Base-by-base conservation (phyloP, 1,139 yeast genomes). In the Zygoascus meyerae region DNA sequence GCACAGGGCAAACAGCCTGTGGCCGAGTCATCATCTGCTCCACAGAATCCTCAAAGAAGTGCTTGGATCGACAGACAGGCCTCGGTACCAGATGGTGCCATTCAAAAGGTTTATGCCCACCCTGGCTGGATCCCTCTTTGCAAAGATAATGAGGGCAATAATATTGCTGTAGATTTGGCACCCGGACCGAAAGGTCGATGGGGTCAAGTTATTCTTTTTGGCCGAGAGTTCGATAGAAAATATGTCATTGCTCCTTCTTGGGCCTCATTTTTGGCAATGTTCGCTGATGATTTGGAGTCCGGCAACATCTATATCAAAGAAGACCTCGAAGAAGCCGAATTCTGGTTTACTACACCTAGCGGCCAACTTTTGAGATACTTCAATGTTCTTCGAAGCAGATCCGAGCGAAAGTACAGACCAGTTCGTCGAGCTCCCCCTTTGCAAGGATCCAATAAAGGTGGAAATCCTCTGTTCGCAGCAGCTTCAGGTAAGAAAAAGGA, bases 101-200 rank as follows among this genome's bases (percentile, higher is more conserved):
- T 89, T 30, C 86, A 84, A 59, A 72, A 75, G 2, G 79, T 78
- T 1, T 90, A 86, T 67, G 92, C 96, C 2, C 89, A 87, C 63
- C 81, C 87, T 5, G 79, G 77, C 60, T 90, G 97, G 97, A 82
- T 90, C 47, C 97, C 97, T 1, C 66, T 90, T 39, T 78, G 87
- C 16, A 86, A 95, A 10, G 97, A 90, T 63, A 81, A 79, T 50
- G 82, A 85, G 9, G 97, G 97, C 15, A 90, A 90, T 67, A 87
- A 87, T 61, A 81, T 90, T 46, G 97, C 90, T 42, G 73, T 90
- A 11, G 97, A 90, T 65, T 72, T 90, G 51, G 84, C 92, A 2
- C 97, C 97, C 1, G 95, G 86, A 3, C 71, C 79, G 2, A 67
- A 70, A 14, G 95, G 95, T 30, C 71, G 67, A 39, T 75, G 80